Percentiles rank a stretch among this genome's conserved stretches.
Evolutionary conservation across 345 rosid genomes (phyloP).

Genomic region (Hibiscus trionum): DNA sequence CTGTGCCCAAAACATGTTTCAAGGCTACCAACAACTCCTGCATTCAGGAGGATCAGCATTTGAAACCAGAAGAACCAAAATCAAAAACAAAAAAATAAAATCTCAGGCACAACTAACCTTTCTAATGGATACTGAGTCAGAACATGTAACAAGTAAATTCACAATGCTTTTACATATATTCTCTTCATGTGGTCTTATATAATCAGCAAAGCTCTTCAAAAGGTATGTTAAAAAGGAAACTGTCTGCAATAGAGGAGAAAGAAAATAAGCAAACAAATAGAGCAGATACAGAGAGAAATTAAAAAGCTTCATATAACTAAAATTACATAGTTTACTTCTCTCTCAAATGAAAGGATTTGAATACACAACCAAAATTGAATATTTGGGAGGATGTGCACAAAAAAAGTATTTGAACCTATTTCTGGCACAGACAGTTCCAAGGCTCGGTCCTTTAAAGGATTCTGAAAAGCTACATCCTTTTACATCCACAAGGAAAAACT

Average conservation of each 20-base stretch:
- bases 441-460: neutral
- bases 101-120: slow-evolving; percentile 40
- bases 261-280: slow-evolving; percentile 7
- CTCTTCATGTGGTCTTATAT: slow-evolving; percentile 95
- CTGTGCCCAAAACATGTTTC: slow-evolving; percentile 96
- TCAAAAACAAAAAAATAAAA: slow-evolving; percentile 4
- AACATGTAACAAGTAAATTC: slow-evolving; percentile 93
- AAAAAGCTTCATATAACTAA: neutral
- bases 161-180: slow-evolving; percentile 97
- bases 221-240: slow-evolving; percentile 93
- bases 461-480: neutral
- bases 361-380: neutral
- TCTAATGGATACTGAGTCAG: slow-evolving; percentile 91
- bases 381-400: neutral
- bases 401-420: neutral
- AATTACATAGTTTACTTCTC: neutral
- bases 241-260: slow-evolving; percentile 53
- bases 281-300: neutral
- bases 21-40: slow-evolving; percentile 95
- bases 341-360: neutral
- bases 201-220: slow-evolving; percentile 92
- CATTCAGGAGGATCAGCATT: slow-evolving; percentile 23
- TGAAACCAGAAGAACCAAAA: slow-evolving; percentile 5
- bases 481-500: neutral
- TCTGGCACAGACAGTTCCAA: neutral